Evolutionary conservation across 2,329 filamentous ascomycete species (phyloP).

Genomic region (Xylaria sp.): DNA sequence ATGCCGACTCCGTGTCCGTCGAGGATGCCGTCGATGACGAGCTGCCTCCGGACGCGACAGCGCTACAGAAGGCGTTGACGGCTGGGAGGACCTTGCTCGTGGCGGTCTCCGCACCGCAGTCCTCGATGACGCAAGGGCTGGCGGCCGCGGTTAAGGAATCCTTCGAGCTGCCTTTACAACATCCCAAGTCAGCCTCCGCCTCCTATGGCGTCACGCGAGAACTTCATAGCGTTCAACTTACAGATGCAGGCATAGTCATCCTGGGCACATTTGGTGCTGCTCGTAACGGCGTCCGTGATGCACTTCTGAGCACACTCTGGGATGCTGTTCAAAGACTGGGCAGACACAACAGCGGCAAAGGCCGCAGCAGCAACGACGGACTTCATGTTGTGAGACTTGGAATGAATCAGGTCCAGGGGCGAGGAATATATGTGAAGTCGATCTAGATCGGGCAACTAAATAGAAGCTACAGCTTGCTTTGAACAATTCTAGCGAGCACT

Average conservation of each 20-base stretch:
- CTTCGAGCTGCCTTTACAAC: constrained; percentile 17
- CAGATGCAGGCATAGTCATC: constrained; percentile 34
- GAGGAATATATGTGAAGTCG: neutral
- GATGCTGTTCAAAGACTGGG: constrained; percentile 30
- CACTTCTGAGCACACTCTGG: constrained; percentile 30
- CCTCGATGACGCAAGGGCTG: constrained; percentile 26
- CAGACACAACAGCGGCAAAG: constrained; percentile 24
- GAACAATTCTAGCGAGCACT: neutral
- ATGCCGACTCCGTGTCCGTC: neutral
- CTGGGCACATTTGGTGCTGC: constrained; percentile 20
- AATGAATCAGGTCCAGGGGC: neutral
- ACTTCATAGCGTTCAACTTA: constrained; percentile 9
- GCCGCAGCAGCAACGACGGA: constrained; percentile 26
- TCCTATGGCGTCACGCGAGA: neutral
- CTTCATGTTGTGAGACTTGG: constrained; percentile 29
- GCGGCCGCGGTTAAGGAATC: constrained; percentile 20
- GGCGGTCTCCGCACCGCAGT: constrained; percentile 26
- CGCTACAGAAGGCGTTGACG: constrained; percentile 26
- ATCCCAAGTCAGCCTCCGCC: neutral
- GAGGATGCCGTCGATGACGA: neutral
- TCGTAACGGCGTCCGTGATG: constrained; percentile 24
- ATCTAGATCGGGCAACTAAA: neutral
- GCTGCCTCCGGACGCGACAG: constrained; percentile 19
- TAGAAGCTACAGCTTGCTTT: neutral
- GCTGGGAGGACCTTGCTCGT: constrained; percentile 29